A percentile compares a stretch with the other conserved stretches of the same genome.
Evolutionary conservation across 2,329 filamentous ascomycete genomes (phyloP).

Genomic region (Colletotrichum plurivorum): DNA sequence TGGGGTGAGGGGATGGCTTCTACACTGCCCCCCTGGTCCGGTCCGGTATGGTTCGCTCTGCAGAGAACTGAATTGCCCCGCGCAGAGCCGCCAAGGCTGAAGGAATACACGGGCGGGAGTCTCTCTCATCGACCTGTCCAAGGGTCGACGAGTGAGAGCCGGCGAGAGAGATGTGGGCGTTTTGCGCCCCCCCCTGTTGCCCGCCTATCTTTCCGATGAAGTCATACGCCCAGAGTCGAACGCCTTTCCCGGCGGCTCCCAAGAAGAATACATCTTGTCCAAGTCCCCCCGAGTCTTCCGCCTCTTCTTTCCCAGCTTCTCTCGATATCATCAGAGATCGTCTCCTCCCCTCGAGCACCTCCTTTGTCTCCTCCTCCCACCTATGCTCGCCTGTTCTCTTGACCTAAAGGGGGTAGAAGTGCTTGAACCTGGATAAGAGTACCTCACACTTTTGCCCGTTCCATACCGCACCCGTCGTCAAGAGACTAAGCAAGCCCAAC

Average conservation of each 20-base stretch:
- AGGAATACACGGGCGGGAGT: constrained; percentile 12
- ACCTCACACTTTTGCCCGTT: constrained; percentile 39
- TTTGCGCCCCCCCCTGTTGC: constrained; percentile 5
- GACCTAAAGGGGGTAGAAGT: constrained; percentile 38
- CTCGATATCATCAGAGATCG: constrained; percentile 25
- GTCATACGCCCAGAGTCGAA: constrained; percentile 39
- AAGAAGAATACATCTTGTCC: constrained; percentile 37
- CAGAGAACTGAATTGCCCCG: constrained; percentile 12
- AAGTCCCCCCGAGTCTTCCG: constrained; percentile 25
- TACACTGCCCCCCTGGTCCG: not conserved
- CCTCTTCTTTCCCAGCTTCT: constrained; percentile 22
- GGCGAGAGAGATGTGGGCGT: constrained; percentile 14
- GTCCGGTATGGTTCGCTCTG: too few relatives aligned
- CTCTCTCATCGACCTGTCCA: constrained; percentile 5
- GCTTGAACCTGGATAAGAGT: constrained; percentile 40
- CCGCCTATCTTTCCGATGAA: constrained; percentile 36
- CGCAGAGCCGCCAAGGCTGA: constrained; percentile 42
- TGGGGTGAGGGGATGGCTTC: not conserved
- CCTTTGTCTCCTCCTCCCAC: constrained; percentile 10
- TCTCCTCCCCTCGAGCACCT: constrained; percentile 9
- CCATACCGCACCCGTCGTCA: constrained; percentile 14
- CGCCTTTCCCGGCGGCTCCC: constrained; percentile 3
- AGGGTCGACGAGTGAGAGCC: not conserved
- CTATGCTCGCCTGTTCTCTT: constrained; percentile 38
- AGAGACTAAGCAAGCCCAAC: not conserved